Evolutionary conservation across 2,329 filamentous ascomycete genomes (phyloP), one percentile per base, ranked within the genome.

Genomic region (Fusarium musae): DNA sequence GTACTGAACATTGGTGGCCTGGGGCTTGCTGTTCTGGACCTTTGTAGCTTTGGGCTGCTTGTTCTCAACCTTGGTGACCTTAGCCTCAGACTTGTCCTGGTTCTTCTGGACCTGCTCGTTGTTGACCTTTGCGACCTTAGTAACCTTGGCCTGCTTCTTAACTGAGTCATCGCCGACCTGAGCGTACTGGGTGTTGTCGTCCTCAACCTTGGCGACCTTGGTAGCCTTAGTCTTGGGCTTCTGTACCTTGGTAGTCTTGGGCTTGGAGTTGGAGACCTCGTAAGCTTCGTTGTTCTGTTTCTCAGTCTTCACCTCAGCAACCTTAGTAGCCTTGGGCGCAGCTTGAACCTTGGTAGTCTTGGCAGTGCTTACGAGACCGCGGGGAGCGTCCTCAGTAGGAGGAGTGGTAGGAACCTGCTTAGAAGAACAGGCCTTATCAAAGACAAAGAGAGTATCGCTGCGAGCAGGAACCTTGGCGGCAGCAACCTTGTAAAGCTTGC

Each of bases 401-500:
- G 49, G 28, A 0, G 60, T 65, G 1, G 49, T 66, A 7, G 63
- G 63, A 6, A 66, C 60, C 49, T 66, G 60, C 42, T 65, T 66
- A 11, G 60, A 49, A 17, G 63, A 65, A 17, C 63, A 66, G 0
- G 42, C 42, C 49, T 58, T 65, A 1, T 66, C 60, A 30, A 66
- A 66, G 10, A 39, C 30, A 15, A 66, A 66, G 6, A 66, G 42
- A 5, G 30, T 58, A 4, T 66, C 63, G 5, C 21, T 9, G 0
- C 49, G 63, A 39, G 42, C 40, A 42, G 60, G 60, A 23, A 66
- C 40, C 49, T 42, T 65, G 3, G 60, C n/a, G 19, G 63, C 63
- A 5, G 60, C 6, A n/a, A 66, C 63, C 42, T 65, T 65, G 30
- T 49, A 65, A n/a, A 66, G 60, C 42, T 66, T 66, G 15, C 63